Evolutionary conservation across 441 rosid genomes (phyloP), one percentile per base, ranked within the genome.

Genomic region (Populus hybrid): DNA sequence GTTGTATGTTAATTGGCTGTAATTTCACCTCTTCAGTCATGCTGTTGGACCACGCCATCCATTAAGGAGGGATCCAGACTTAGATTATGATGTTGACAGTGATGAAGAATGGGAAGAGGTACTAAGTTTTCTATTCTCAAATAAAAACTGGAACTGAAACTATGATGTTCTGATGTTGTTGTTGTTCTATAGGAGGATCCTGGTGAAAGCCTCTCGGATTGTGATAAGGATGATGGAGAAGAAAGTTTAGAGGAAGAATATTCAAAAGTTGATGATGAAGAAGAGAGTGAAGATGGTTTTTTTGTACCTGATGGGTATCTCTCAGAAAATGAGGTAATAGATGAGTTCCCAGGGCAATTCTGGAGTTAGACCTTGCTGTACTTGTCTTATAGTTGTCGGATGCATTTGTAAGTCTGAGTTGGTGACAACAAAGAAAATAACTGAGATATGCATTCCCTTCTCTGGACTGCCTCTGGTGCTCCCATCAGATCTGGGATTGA

Each of bases 31-130:
- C 72, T 76, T 68, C 92, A 94, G 97, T 76, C 77, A 57, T 77
- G 80, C 81, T 83, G 89, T 94, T 28, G 80, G 94, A 70, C 89
- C 97, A 6, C 91, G 93, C 24, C 81, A 83, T 77, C 99, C 99
- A 73, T 82, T 90, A 32, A 84, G 79, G 82, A 93, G 86, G 90
- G 98, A 93, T 79, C 95, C 91, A 2, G 95, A 90, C 73, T 80
- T 95, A 81, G 99, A 91, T 77, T 95, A 93, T 79, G 95, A 95
- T 12, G 79, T 90, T 79, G 98, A 95, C 50, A 93, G 98, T 66
- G 98, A 95, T 73, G 97, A 92, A 81, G 99, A 93, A 86, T 95
- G 98, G 97, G 97, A 93, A 88, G 98, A 95, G 99, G 98, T 93
- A 80, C 18, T 26, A 36, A 3, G 63, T 50, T 59, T 72, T 21